A percentile compares a stretch with the other conserved stretches of the same genome.
Conservation (phyloP, 257 asterid species). For the Jacaranda copaia region DNA sequence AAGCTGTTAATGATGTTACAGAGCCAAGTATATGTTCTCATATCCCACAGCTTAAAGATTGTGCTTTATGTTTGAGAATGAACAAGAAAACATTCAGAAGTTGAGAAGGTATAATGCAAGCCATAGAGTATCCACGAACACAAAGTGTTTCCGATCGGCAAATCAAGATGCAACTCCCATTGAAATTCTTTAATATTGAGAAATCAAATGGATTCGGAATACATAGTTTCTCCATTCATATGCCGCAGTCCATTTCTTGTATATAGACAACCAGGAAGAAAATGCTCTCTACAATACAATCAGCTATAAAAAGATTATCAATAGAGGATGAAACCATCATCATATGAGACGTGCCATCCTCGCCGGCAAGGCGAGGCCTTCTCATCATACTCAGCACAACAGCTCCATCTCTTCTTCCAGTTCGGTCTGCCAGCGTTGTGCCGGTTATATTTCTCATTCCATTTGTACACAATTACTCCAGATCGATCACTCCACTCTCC, state of each 20-base stretch:
- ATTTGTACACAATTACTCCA: slow-evolving; percentile 70
- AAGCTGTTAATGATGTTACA: too few species aligned
- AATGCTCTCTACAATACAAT: neutral
- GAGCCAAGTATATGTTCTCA: too few species aligned
- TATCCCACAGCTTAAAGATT: too few species aligned
- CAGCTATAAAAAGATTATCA: slow-evolving; percentile 16
- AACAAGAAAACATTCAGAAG: neutral
- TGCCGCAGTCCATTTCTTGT: neutral
- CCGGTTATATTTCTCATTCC: slow-evolving; percentile 68
- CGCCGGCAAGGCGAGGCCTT: slow-evolving; percentile 61
- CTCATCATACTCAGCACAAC: slow-evolving; percentile 67
- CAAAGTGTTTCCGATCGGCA: neutral
- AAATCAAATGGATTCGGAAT: neutral
- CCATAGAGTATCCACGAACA: neutral
- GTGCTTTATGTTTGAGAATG: neutral
- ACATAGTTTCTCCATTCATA: neutral
- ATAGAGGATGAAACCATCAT: slow-evolving; percentile 62
- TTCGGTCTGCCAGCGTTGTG: slow-evolving; percentile 66
- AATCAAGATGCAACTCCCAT: neutral
- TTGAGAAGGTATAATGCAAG: too few species aligned
- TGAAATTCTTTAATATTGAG: neutral
- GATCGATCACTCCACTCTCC: slow-evolving; percentile 74
- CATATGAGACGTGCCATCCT: slow-evolving; percentile 67
- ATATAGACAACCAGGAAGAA: neutral
- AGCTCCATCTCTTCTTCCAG: slow-evolving; percentile 82